Evolutionary conservation across 2,329 filamentous ascomycete genomes (phyloP), one percentile per base, ranked within the genome.

Genomic region (Diaporthe humulicola): DNA sequence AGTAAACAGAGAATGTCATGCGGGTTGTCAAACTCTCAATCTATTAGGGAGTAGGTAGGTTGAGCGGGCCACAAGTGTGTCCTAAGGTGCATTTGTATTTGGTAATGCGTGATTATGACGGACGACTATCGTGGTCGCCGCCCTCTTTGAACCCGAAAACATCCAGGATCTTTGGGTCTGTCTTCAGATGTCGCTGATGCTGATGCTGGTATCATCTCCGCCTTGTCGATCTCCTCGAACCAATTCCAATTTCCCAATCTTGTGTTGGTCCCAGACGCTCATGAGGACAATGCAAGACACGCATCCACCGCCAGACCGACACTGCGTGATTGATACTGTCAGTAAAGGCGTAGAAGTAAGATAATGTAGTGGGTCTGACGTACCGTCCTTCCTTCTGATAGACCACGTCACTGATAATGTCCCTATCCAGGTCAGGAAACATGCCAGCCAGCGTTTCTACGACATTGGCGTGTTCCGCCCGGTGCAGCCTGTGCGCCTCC

Each of bases 381-480:
- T 84, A 96, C 95, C 95, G 91, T 82, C 97, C 97, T 84, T 98
- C 93, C 85, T 99, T 98, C 86, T 97, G 92, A 82, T 96, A 92
- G 36, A 99, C 97, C 54, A 99, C 97, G 85, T 99, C 97, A 80
- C 96, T 96, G 81, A 99, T 98, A 50, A 99, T 90, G 66, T 99
- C 97, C 80, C 92, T 91, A 83, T 99, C 97, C 69, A 99, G 87
- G 81, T 97, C 95, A 0, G 97, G 97, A 83, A 99, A 99, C 97
- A 99, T 99, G 79, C 95, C 94, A 64, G 95, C 93, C 74, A 99
- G 86, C 48, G 97, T 98, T 85, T 98, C 97, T 3, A 98, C 96
- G 10, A 99, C 92, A 79, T 95, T 96, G 71, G 91, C 88, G 84
- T 98, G 96, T 87, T 99, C 97, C 73, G 93, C 93, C 48, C 92